Conservation (phyloP, 352 stramenopile genomes). For the Globisporangium parvum region DNA sequence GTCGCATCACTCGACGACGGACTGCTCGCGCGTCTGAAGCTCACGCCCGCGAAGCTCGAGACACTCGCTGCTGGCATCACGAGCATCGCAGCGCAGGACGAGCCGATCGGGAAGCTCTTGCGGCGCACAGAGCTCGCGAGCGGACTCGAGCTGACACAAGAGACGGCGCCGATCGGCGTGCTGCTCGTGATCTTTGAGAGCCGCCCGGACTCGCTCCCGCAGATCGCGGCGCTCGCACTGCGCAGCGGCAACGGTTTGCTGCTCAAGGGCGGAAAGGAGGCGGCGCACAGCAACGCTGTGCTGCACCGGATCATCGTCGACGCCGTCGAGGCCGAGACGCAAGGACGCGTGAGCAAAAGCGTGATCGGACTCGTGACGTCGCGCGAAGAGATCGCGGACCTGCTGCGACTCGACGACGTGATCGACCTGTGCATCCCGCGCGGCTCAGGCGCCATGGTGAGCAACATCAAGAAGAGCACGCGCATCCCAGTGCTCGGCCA, state of each 20-base stretch:
- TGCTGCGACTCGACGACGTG: conserved; percentile 94
- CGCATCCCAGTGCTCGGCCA: conserved; percentile 97
- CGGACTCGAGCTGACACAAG: conserved; percentile 91
- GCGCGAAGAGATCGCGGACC: conserved; percentile 89
- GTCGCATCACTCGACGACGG: conserved; percentile 55
- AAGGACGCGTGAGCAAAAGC: conserved; percentile 86
- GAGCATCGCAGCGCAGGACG: conserved; percentile 85
- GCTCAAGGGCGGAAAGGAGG: conserved; percentile 97
- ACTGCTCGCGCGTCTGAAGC: conserved; percentile 63
- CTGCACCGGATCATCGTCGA: conserved; percentile 94
- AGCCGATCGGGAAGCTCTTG: conserved; percentile 68
- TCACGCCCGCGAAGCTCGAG: conserved; percentile 92
- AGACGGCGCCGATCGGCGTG: conserved; percentile 95
- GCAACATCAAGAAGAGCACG: conserved; percentile 96
- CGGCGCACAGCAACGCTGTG: conserved; percentile 82
- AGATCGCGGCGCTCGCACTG: conserved; percentile 95
- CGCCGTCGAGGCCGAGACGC: conserved; percentile 85
- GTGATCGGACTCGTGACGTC: conserved; percentile 95
- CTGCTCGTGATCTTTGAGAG: conserved; percentile 99
- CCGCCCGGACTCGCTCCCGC: conserved; percentile 92
- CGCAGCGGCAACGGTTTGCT: conserved; percentile 95
- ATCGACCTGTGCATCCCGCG: conserved; percentile 99
- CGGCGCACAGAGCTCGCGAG: conserved; percentile 87
- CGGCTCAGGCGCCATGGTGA: conserved; percentile 93
- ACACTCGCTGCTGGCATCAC: conserved; percentile 93